phyloP scores from a whole-genome alignment of 2,329 filamentous ascomycete genomes.

The Arthrobotrys iridis region DNA sequence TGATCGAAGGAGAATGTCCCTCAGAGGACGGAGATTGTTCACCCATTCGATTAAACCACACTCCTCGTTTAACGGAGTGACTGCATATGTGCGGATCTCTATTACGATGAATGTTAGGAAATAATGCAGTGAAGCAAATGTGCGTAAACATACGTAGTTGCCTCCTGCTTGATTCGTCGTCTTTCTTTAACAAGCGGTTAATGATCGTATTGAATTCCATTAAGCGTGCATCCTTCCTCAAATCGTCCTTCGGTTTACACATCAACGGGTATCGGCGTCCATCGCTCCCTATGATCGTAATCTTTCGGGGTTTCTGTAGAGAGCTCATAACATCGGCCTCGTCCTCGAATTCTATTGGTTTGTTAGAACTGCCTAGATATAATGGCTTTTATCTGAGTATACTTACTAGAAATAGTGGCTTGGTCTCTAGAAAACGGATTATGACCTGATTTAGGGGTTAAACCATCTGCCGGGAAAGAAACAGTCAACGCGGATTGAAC shows the following conservation, averaged over 20 bases:
- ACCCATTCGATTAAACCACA: conserved; percentile 99
- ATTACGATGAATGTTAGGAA: conserved; percentile 36
- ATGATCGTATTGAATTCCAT: conserved; percentile 99
- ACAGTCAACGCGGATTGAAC: conserved; percentile 85
- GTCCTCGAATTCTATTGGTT: conserved; percentile 72
- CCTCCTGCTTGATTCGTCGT: conserved; percentile 87
- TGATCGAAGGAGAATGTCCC: conserved; percentile 84
- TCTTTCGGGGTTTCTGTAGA: conserved; percentile 87
- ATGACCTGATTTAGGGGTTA: conserved; percentile 76
- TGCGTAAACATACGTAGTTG: conserved; percentile 71
- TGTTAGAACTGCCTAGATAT: not conserved
- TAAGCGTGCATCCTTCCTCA: conserved; percentile 94
- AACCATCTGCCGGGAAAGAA: conserved; percentile 76
- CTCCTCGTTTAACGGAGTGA: conserved; percentile 96
- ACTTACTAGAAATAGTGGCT: conserved; percentile 75
- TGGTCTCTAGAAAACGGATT: conserved; percentile 87
- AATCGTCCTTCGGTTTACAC: conserved; percentile 97
- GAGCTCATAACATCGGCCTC: conserved; percentile 91
- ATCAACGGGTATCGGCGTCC: conserved; percentile 88
- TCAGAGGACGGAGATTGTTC: conserved; percentile 89
- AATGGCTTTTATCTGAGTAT: not conserved
- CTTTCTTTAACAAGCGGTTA: conserved; percentile 89
- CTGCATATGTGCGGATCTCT: conserved; percentile 93
- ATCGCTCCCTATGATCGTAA: conserved; percentile 88
- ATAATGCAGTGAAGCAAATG: not conserved